Percentiles rank a stretch among this genome's conserved stretches.
These are phyloP conservation scores for Fusarium begoniae DNA, from an alignment of 2,329 filamentous ascomycete genomes.

Conservation along the genomic window DNA sequence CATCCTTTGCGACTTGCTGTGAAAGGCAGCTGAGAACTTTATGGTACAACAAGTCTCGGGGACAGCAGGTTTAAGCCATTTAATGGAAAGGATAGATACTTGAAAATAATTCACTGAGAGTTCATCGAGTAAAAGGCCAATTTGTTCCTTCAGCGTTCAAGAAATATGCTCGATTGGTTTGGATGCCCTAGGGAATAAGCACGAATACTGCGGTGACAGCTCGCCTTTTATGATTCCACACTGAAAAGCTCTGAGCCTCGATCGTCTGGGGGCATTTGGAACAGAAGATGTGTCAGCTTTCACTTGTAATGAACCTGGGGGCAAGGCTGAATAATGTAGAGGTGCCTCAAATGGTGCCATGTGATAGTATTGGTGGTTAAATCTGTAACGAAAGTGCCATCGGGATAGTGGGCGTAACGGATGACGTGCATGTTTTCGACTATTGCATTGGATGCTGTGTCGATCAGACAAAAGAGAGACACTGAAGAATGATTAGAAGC, in stretches of 20 bases:
- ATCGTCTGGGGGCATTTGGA: not conserved
- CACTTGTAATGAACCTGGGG: not conserved
- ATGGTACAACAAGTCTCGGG: not conserved
- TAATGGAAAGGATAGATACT: not conserved
- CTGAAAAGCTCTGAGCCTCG: not conserved
- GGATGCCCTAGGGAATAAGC: not conserved
- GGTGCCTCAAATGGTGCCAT: not conserved
- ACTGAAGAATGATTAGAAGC: not conserved
- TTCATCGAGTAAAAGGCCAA: not conserved
- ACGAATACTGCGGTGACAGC: not conserved
- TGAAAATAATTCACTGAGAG: too few relatives aligned
- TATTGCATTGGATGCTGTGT: not conserved
- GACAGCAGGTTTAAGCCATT: not conserved
- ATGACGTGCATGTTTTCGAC: not conserved
- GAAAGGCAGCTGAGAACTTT: not conserved
- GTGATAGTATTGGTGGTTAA: not conserved
- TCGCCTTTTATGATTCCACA: not conserved
- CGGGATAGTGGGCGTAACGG: slow-evolving; percentile 1
- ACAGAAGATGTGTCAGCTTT: not conserved
- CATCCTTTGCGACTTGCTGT: not conserved
- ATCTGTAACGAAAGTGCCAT: not conserved
- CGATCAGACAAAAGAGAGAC: too few relatives aligned
- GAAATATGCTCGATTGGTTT: not conserved
- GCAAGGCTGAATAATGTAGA: not conserved
- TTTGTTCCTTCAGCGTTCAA: not conserved